Base-by-base conservation (phyloP, 2,329 filamentous ascomycete species). In the Hypomyces rosellus region DNA sequence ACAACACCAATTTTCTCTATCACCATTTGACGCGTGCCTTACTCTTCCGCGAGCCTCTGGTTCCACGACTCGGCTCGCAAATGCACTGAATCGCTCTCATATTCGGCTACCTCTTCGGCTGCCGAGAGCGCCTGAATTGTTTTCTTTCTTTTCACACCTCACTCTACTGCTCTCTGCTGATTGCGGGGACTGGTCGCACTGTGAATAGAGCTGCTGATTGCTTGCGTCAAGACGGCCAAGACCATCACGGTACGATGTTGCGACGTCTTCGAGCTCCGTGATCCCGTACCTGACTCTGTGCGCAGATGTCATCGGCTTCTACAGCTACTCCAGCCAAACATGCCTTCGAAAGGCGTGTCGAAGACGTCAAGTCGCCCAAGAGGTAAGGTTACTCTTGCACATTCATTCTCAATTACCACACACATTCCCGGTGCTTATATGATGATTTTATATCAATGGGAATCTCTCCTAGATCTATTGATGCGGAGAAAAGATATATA, bases 371-470 rank as follows among this genome's bases (percentile, higher is more conserved):
- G 65, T 83, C 89, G 45, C 87, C 88, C 34, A 99, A 97, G 72
- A 89, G 84, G 93, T 96, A 84, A 73, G 85, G 79, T 51, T 15
- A 25, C 22, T 16, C 37, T 18, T 13, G 18, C 12, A 3, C 11
- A n/a, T 34, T 36, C 33, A 44, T 12, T 37, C 33, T 40, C 30
- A 30, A 9, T 45, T 51, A 45, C 53, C 25, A 34, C 16, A 46
- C 47, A 46, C 30, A 36, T 40, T 43, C 34, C 18, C n/a, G 25
- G 22, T 12, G 45, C 56, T 58, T 57, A 74, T 61, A 75, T 82
- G 77, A 95, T 95, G 91, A 95, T 76, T 78, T 73, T 74, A 78
- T 84, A 85, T 88, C 85, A 95, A 96, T 99, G 93, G 93, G 93
- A 99, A 99, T 99, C 93, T 99, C 95, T 99, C 93, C 87, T 89